Evolutionary conservation across 108 stramenopile species (phyloP).

Genomic region (Fistulifera pelliculosa): DNA sequence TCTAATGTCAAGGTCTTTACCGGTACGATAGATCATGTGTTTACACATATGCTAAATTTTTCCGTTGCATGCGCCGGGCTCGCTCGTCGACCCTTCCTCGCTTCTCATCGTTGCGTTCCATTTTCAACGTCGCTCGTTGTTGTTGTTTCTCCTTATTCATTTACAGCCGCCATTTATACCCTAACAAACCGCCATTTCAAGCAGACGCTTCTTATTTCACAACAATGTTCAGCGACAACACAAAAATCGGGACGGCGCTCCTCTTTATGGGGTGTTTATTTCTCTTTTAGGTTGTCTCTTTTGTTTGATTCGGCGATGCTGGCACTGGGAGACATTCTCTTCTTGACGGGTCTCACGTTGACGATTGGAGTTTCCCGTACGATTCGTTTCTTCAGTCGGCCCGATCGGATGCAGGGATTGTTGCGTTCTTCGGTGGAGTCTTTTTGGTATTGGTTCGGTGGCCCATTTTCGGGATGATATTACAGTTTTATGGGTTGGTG

Average conservation of each 20-base stretch:
- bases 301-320: conserved; percentile 84
- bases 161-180: not conserved
- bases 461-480: conserved; percentile 80
- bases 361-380: conserved; percentile 77
- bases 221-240: conserved; percentile 78
- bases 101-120: not conserved
- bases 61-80: too few species aligned
- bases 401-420: conserved; percentile 78
- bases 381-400: conserved; percentile 75
- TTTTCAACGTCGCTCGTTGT: not conserved
- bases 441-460: conserved; percentile 71
- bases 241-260: conserved; percentile 80
- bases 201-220: not conserved
- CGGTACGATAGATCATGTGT: too few species aligned
- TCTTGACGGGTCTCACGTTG: conserved; percentile 74
- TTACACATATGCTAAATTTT: too few species aligned
- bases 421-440: conserved; percentile 84
- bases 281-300: conserved; percentile 81
- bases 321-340: conserved; percentile 81
- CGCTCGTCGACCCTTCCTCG: not conserved
- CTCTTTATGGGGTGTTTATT: conserved; percentile 50
- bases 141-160: not conserved
- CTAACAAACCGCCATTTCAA: not conserved
- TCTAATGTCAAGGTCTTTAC: too few species aligned
- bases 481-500: conserved; percentile 75